A percentile compares a stretch with the other conserved stretches of the same genome.
Evolutionary conservation across 768 basidiomycete genomes (phyloP).

Genomic region (Leccinellum rugosiceps): DNA sequence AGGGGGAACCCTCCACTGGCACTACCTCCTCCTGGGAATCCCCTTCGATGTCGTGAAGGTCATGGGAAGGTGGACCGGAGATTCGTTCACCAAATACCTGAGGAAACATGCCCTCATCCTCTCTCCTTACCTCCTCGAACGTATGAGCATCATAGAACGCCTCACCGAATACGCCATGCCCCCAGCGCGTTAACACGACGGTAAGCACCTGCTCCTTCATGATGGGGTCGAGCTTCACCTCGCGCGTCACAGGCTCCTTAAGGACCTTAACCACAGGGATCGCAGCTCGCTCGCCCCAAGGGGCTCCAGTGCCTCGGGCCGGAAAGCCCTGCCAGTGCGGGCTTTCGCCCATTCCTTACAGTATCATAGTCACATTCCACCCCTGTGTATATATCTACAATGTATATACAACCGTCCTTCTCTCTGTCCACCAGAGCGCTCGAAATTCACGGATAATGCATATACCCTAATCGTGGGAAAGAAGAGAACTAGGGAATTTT

Average conservation of each 20-base stretch:
- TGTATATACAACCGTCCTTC: too few species aligned
- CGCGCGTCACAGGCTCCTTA: neutral
- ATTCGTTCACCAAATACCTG: neutral
- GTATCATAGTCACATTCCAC: too few species aligned
- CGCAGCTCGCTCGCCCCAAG: neutral
- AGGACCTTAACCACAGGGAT: accelerated
- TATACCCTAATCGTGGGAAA: too few species aligned
- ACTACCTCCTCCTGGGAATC: neutral
- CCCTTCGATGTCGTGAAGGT: neutral
- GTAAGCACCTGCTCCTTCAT: neutral
- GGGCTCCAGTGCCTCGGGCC: too few species aligned
- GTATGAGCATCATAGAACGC: accelerated
- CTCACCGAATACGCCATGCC: neutral
- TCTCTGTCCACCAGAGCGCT: too few species aligned
- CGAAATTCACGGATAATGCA: too few species aligned
- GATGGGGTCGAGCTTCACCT: neutral
- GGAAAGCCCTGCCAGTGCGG: too few species aligned
- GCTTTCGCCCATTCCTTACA: too few species aligned
- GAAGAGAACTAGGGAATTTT: too few species aligned
- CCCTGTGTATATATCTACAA: too few species aligned
- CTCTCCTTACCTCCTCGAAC: neutral
- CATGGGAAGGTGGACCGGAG: neutral
- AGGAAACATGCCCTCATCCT: neutral
- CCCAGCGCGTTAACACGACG: neutral
- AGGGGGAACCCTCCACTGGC: neutral